Conservation (phyloP, 257 asterid genomes). For the Fraxinus quadrangulata region DNA sequence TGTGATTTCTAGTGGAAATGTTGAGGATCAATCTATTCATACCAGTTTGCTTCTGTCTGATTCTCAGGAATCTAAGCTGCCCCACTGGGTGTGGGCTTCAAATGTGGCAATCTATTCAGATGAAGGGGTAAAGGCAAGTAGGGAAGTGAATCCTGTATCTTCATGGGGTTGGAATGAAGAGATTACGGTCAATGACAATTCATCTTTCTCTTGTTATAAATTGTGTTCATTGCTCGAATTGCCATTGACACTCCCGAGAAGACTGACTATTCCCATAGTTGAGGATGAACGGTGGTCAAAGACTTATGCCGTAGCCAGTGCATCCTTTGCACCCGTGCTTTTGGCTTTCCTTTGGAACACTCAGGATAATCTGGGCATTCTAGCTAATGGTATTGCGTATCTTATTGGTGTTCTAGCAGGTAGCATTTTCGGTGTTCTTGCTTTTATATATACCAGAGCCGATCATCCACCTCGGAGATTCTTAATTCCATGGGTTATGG, state of each 20-base stretch:
- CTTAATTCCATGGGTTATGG: conserved; percentile 67
- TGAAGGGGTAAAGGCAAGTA: conserved; percentile 32
- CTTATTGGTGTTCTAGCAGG: conserved; percentile 41
- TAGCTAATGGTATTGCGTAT: conserved; percentile 27
- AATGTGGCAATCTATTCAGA: conserved; percentile 59
- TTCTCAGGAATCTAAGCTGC: conserved; percentile 41
- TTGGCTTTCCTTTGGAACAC: conserved; percentile 56
- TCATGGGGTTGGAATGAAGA: conserved; percentile 77
- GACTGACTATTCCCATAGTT: conserved; percentile 69
- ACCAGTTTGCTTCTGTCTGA: conserved; percentile 30
- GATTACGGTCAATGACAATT: conserved; percentile 9
- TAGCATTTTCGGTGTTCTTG: conserved; percentile 46
- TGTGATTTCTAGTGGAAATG: conserved; percentile 20
- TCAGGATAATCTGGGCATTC: conserved; percentile 13
- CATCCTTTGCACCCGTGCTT: conserved; percentile 59
- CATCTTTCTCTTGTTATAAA: conserved; percentile 48
- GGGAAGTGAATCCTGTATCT: conserved; percentile 26
- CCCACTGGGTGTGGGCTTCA: conserved; percentile 68
- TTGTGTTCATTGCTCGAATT: conserved; percentile 48
- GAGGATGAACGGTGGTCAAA: conserved; percentile 85
- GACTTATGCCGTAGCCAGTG: conserved; percentile 59
- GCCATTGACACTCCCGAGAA: conserved; percentile 63
- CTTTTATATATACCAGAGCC: conserved; percentile 37
- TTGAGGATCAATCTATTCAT: conserved; percentile 29
- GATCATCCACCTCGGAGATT: conserved; percentile 58